Evolutionary conservation across 352 stramenopile species (phyloP).

Genomic region (Pythium volutum): DNA sequence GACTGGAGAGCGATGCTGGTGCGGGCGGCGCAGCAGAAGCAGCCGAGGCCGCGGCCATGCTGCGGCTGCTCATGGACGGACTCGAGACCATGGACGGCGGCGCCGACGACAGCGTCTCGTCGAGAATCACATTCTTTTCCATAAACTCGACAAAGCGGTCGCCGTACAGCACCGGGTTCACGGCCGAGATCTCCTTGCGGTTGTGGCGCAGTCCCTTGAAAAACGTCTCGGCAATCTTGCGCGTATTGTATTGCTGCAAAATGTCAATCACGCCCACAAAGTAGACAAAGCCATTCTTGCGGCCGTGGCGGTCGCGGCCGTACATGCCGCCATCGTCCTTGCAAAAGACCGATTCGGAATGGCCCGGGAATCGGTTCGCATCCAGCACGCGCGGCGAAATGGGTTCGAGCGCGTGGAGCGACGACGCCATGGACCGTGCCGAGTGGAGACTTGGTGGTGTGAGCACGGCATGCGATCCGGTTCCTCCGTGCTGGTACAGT

Average conservation of each 20-base stretch:
- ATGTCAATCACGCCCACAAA: constrained; percentile 94
- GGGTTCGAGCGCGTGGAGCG: constrained; percentile 25
- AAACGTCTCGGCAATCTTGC: constrained; percentile 89
- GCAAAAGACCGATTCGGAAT: constrained; percentile 70
- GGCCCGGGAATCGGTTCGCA: constrained; percentile 35
- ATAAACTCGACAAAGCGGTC: constrained; percentile 91
- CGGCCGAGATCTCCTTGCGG: constrained; percentile 83
- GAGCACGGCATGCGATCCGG: constrained; percentile 6
- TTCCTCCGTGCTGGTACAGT: background rate
- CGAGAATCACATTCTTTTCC: constrained; percentile 69
- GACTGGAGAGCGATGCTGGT: constrained; percentile 4
- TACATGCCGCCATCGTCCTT: constrained; percentile 73
- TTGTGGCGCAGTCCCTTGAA: constrained; percentile 87
- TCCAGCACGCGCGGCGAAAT: constrained; percentile 57
- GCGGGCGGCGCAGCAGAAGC: background rate
- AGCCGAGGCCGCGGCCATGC: background rate
- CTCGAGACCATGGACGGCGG: background rate
- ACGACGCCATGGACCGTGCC: constrained; percentile 20
- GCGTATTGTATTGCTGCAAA: constrained; percentile 91
- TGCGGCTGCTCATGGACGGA: constrained; percentile 3
- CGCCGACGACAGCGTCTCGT: constrained; percentile 40
- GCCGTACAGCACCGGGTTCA: constrained; percentile 86
- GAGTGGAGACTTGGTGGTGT: constrained; percentile 13
- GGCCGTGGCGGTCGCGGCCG: constrained; percentile 49
- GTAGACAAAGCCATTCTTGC: constrained; percentile 84